Evolutionary conservation across 768 basidiomycete species (phyloP), one percentile per base, ranked within the genome.

Genomic region (Lactifluus volemus): DNA sequence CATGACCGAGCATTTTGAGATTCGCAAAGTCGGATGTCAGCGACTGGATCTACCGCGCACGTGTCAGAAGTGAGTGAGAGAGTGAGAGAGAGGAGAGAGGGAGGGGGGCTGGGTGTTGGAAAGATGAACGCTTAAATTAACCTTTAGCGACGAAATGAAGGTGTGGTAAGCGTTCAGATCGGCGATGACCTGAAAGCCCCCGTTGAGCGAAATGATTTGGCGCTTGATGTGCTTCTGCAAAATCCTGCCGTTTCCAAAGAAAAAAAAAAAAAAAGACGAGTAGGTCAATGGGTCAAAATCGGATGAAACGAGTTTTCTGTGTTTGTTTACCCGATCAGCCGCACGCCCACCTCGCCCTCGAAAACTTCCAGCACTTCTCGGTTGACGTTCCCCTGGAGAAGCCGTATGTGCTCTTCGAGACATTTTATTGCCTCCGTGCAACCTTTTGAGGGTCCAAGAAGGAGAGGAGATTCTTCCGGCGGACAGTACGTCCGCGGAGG

Each of bases 321-420:
- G 41, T 15, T 8, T 64, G 66, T 39, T 34, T 52, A 73, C 73
- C 64, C 67, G 30, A 72, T 72, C 39, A 74, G 63, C 41, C 97
- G 84, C 60, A 97, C 86, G 5, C 96, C 96, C 49, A 99, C 89
- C 73, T 99, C 97, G 73, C 95, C 91, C 71, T 98, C 92, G 73
- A 99, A 98, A 4, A 99, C 96, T 69, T 98, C 97, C 38, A 99
- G 75, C 3, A 98, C 94, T 67, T 98, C 96, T 71, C 92, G 89
- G 70, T 88, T 95, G 51, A 96, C 96, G 65, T 90, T 97, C 0
- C 95, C 96, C 64, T 88, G 89, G 53, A 99, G 74, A 51, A 98
- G 78, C 65, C 87, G 88, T 69, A 95, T 96, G 72, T 99, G 97
- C 76, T 81, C 84, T 70, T 92, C 85, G 32, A 99, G 76, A 69